phyloP scores from a whole-genome alignment of 768 basidiomycete species.

The Phylloporus sp. region DNA sequence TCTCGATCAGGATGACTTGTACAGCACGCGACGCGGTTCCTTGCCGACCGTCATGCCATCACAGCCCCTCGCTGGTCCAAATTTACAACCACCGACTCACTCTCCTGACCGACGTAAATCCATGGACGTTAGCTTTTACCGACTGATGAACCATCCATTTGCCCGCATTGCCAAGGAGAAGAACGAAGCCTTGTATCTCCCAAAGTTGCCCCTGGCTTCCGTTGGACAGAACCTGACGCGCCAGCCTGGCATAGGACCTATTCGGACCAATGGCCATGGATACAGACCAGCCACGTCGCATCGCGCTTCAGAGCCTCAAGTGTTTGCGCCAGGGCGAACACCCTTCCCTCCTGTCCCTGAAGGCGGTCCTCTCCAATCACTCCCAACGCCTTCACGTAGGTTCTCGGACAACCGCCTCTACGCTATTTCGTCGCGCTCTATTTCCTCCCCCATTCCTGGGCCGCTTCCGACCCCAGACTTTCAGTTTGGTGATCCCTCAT shows the following conservation, averaged over 20 bases:
- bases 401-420: constrained; percentile 46
- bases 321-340: constrained; percentile 35
- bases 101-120: constrained; percentile 35
- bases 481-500: constrained; percentile 58
- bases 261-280: constrained; percentile 43
- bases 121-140: constrained; percentile 42
- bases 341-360: constrained; percentile 32
- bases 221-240: constrained; percentile 31
- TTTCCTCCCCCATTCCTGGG: constrained; percentile 43
- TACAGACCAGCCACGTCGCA: constrained; percentile 31
- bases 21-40: constrained; percentile 48
- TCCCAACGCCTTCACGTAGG: constrained; percentile 18
- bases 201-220: constrained; percentile 31
- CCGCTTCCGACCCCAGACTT: constrained; percentile 59
- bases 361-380: constrained; percentile 10
- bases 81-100: constrained; percentile 33
- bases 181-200: constrained; percentile 30
- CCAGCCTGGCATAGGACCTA: constrained; percentile 36
- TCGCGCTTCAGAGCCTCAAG: constrained; percentile 32
- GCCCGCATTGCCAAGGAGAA: constrained; percentile 32
- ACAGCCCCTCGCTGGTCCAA: constrained; percentile 18
- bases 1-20: constrained; percentile 30
- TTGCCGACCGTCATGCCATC: constrained; percentile 40
- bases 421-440: constrained; percentile 44
- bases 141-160: constrained; percentile 46